Conservation (phyloP, 768 basidiomycete genomes). For the Naganishia antarctica region DNA sequence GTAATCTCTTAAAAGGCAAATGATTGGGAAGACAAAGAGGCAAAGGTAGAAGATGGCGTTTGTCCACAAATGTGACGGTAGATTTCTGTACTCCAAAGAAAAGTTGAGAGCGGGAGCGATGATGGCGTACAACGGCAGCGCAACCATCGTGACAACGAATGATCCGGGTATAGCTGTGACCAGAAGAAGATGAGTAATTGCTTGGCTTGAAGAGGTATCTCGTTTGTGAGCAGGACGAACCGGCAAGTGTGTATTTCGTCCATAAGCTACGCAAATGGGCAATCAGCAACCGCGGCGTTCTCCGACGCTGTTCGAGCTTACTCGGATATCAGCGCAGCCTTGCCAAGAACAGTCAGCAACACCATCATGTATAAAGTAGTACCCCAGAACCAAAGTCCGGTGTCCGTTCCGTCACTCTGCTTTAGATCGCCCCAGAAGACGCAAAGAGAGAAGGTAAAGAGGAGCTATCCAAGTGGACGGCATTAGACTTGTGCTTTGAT, state of each 20-base stretch:
- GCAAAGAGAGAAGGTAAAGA: slow-evolving; percentile 80
- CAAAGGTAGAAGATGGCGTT: slow-evolving; percentile 84
- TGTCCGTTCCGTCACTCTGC: slow-evolving; percentile 69
- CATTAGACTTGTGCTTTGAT: neutral
- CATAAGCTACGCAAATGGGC: slow-evolving; percentile 63
- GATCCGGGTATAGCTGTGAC: slow-evolving; percentile 86
- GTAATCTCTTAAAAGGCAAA: slow-evolving; percentile 82
- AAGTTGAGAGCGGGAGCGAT: slow-evolving; percentile 79
- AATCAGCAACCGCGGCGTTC: neutral
- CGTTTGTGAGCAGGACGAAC: slow-evolving; percentile 51
- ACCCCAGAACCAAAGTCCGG: slow-evolving; percentile 98
- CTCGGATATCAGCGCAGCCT: slow-evolving; percentile 96
- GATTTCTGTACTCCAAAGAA: slow-evolving; percentile 81
- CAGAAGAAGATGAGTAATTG: slow-evolving; percentile 17
- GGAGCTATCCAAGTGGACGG: slow-evolving; percentile 57
- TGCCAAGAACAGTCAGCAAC: slow-evolving; percentile 88
- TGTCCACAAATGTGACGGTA: slow-evolving; percentile 85
- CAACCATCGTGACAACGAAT: slow-evolving; percentile 91
- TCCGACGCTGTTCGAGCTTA: slow-evolving; percentile 53
- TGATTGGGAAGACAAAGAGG: slow-evolving; percentile 71
- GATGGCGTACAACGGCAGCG: slow-evolving; percentile 82
- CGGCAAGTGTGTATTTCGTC: slow-evolving; percentile 97
- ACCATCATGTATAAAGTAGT: slow-evolving; percentile 91
- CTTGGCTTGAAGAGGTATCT: neutral
- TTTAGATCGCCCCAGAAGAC: slow-evolving; percentile 92